phyloP scores from a whole-genome alignment of 192 early-diverging fungal species.

The Geranomyces michiganensis region DNA sequence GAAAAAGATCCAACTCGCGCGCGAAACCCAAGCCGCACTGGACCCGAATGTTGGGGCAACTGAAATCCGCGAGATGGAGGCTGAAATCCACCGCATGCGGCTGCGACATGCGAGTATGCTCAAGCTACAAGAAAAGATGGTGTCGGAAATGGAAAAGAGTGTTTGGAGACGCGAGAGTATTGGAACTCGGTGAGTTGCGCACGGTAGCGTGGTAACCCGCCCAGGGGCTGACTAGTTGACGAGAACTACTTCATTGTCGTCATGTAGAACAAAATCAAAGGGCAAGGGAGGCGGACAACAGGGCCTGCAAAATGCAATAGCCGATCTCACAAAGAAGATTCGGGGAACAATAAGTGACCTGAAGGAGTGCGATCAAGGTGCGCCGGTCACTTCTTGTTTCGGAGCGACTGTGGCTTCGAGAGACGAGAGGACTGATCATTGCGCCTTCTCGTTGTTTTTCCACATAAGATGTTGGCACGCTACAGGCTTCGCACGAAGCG shows the following conservation, averaged over 20 bases:
- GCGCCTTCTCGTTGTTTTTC: not conserved
- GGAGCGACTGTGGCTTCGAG: not conserved
- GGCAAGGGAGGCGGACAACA: constrained; percentile 57
- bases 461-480: constrained; percentile 39
- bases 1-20: constrained; percentile 69
- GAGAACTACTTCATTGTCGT: no score
- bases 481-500: constrained; percentile 39
- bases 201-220: no score
- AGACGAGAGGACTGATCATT: not conserved
- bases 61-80: constrained; percentile 62
- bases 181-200: constrained; percentile 32
- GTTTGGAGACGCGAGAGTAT: constrained; percentile 63
- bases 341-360: constrained; percentile 51
- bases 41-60: constrained; percentile 67
- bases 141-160: constrained; percentile 67
- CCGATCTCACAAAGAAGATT: constrained; percentile 56
- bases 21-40: constrained; percentile 65
- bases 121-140: constrained; percentile 67
- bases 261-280: constrained; percentile 44
- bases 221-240: no score
- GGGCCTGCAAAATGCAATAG: constrained; percentile 55
- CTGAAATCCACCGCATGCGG: constrained; percentile 69
- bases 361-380: constrained; percentile 54
- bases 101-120: constrained; percentile 60
- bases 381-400: no score